A percentile compares a stretch with the other conserved stretches of the same genome.
phyloP scores from a whole-genome alignment of 306 rosid genomes.

The Hylodesmum podocarpum region DNA sequence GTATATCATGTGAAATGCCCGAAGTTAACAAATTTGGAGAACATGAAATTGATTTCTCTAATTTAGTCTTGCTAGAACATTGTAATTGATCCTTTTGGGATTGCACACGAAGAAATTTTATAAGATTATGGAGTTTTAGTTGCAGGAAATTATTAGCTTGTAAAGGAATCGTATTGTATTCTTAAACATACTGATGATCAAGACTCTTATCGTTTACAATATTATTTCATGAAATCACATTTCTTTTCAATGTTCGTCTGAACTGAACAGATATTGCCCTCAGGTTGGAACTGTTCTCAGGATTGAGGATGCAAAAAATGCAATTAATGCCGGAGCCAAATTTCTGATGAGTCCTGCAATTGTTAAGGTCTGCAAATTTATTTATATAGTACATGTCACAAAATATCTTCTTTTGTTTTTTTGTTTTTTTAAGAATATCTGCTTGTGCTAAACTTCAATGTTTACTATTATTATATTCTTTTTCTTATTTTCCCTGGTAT shows the following conservation, averaged over 20 bases:
- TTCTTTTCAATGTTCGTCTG: constrained; percentile 26
- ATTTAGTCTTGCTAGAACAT: neutral
- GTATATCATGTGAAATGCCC: constrained; percentile 6
- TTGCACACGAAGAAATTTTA: neutral
- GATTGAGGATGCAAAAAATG: constrained; percentile 73
- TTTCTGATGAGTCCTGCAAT: constrained; percentile 86
- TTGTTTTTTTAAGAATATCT: neutral
- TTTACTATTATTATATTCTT: neutral
- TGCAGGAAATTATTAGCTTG: neutral
- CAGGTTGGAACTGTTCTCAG: constrained; percentile 93
- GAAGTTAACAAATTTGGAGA: constrained; percentile 1
- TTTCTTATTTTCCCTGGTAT: neutral
- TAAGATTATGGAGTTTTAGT: neutral
- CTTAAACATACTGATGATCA: constrained; percentile 13
- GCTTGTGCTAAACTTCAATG: neutral
- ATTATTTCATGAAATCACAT: constrained; percentile 2
- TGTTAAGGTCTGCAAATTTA: constrained; percentile 57
- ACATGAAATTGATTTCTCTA: neutral
- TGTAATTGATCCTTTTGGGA: neutral
- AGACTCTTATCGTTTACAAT: neutral
- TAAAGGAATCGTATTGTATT: neutral
- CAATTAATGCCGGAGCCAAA: constrained; percentile 81
- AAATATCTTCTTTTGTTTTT: neutral
- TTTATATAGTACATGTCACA: neutral
- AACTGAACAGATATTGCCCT: constrained; percentile 28